phyloP scores from a whole-genome alignment of 768 basidiomycete species.

The Xanthoconium stramineum region DNA sequence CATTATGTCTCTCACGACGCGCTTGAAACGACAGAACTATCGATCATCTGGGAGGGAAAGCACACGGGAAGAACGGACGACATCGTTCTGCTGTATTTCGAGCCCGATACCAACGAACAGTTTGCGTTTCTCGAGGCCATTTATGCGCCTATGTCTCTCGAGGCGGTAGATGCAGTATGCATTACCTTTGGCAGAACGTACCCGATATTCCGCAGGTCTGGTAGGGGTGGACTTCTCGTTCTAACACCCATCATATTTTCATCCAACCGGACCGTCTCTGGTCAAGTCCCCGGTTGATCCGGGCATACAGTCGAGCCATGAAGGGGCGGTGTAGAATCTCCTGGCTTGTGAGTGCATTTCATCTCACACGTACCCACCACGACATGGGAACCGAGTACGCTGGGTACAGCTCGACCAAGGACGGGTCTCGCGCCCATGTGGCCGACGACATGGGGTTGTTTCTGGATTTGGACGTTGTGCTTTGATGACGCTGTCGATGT shows the following conservation, averaged over 20 bases:
- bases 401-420: background rate
- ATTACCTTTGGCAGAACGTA: too few species aligned
- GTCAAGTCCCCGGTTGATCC: background rate
- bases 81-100: background rate
- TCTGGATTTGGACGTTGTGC: background rate
- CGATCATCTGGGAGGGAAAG: background rate
- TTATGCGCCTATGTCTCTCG: background rate
- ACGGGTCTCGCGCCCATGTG: background rate
- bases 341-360: background rate
- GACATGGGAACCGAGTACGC: background rate
- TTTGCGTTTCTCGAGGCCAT: constrained; percentile 31
- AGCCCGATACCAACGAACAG: constrained; percentile 49
- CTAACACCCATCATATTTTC: background rate
- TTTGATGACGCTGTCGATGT: background rate
- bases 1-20: background rate
- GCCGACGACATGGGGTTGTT: background rate
- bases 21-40: background rate
- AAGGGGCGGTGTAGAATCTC: background rate
- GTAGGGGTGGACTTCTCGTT: background rate
- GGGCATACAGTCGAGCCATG: too few species aligned
- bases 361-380: background rate
- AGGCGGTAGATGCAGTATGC: background rate
- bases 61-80: background rate
- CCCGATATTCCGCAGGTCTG: background rate
- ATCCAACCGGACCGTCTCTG: background rate